phyloP scores from a whole-genome alignment of 2,329 filamentous ascomycete species.

The Arthroderma uncinatum region DNA sequence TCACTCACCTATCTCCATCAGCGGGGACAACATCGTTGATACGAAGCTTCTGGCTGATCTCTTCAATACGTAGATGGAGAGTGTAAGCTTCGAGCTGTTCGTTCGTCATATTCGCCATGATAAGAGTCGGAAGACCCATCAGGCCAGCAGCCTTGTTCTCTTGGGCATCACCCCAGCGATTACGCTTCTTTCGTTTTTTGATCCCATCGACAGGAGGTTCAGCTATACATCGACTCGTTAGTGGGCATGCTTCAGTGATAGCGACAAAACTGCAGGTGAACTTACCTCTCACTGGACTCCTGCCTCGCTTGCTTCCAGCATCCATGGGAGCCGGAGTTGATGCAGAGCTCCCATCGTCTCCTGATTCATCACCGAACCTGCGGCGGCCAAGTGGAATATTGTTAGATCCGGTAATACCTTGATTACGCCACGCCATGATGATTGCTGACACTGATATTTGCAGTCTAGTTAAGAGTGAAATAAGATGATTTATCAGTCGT shows the following conservation, averaged over 20 bases:
- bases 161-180: constrained; percentile 92
- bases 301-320: constrained; percentile 64
- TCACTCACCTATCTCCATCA: constrained; percentile 78
- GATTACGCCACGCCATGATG: constrained; percentile 53
- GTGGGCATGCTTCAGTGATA: constrained; percentile 8
- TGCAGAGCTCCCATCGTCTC: constrained; percentile 35
- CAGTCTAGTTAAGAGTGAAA: background rate
- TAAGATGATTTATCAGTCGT: background rate
- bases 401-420: constrained; percentile 93
- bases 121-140: constrained; percentile 93
- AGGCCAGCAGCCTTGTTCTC: constrained; percentile 98
- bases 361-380: constrained; percentile 53
- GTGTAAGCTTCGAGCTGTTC: constrained; percentile 98
- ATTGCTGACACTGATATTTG: constrained; percentile 1
- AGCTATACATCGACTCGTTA: constrained; percentile 19
- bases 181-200: constrained; percentile 92
- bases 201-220: constrained; percentile 58
- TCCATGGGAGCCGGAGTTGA: constrained; percentile 39
- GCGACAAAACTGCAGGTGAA: constrained; percentile 17
- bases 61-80: constrained; percentile 90
- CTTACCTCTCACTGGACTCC: constrained; percentile 75
- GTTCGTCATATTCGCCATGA: constrained; percentile 94
- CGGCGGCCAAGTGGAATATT: constrained; percentile 87
- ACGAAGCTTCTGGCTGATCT: constrained; percentile 97
- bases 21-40: constrained; percentile 98